These are phyloP conservation scores for Strigomonas galati DNA, from an alignment of 208 protist species.

Conservation along the genomic window DNA sequence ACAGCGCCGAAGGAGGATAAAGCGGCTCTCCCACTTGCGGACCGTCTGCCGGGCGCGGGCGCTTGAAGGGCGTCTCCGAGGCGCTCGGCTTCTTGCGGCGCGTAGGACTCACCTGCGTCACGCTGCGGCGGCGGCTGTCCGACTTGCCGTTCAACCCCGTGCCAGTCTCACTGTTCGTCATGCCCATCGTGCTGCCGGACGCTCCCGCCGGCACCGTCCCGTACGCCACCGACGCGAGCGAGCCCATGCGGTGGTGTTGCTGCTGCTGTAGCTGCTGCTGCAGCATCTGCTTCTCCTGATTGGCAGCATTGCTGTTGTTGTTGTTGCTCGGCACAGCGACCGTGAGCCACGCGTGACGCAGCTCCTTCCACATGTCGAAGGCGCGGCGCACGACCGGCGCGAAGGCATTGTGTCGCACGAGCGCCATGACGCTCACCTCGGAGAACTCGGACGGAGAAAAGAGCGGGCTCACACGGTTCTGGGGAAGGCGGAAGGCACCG, in stretches of 20 bases:
- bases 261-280: background rate
- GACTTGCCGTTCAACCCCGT: too few relatives aligned
- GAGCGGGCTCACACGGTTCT: constrained; percentile 35
- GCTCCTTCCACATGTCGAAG: constrained; percentile 29
- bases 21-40: background rate
- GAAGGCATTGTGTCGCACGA: constrained; percentile 32
- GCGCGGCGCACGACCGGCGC: constrained; percentile 15
- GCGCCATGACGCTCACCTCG: constrained; percentile 37
- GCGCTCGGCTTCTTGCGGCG: background rate
- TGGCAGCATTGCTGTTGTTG: constrained; percentile 9
- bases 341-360: constrained; percentile 16
- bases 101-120: too few relatives aligned
- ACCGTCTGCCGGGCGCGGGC: constrained; percentile 2
- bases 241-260: too few relatives aligned
- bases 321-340: constrained; percentile 46
- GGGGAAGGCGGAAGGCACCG: constrained; percentile 41
- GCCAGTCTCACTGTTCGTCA: too few relatives aligned
- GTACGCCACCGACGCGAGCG: too few relatives aligned
- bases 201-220: too few relatives aligned
- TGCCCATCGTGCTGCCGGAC: too few relatives aligned
- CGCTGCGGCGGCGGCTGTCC: too few relatives aligned
- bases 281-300: constrained; percentile 1
- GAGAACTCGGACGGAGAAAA: constrained; percentile 42
- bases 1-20: background rate
- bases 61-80: constrained; percentile 13